Conservation (phyloP, 352 stramenopile species). For the Pythium aquatile region DNA sequence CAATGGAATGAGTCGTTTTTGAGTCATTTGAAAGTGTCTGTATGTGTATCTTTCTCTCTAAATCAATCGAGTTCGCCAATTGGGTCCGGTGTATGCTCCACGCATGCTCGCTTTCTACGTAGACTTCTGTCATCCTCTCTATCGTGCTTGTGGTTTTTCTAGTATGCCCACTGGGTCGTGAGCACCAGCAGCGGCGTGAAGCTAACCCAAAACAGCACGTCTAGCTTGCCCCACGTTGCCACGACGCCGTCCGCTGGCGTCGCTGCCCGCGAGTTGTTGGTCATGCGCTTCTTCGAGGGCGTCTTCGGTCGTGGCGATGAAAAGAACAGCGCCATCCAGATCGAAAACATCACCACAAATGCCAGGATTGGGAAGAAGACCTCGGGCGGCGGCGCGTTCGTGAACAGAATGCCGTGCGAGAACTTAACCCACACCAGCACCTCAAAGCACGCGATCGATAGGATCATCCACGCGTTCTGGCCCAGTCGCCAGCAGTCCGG, state of each 20-base stretch:
- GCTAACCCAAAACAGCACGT: conserved; percentile 85
- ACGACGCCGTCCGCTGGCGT: conserved; percentile 26
- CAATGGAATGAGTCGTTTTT: neutral
- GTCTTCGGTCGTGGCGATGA: conserved; percentile 11
- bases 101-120: too few species aligned
- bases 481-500: conserved; percentile 69
- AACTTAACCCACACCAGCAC: conserved; percentile 85
- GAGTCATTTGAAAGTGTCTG: too few species aligned
- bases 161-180: conserved; percentile 68
- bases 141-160: neutral
- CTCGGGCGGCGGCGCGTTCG: conserved; percentile 43
- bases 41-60: too few species aligned
- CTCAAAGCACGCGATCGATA: conserved; percentile 75
- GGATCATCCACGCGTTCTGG: conserved; percentile 84
- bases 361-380: conserved; percentile 61
- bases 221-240: conserved; percentile 55
- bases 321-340: conserved; percentile 84
- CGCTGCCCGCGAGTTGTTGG: neutral
- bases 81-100: too few species aligned
- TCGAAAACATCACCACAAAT: conserved; percentile 60
- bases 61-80: too few species aligned
- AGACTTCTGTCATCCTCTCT: too few species aligned
- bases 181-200: conserved; percentile 80
- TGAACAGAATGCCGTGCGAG: conserved; percentile 60
- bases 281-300: conserved; percentile 5